Base-by-base conservation (phyloP, 208 protist species). In the Trypanosoma melophagium region DNA sequence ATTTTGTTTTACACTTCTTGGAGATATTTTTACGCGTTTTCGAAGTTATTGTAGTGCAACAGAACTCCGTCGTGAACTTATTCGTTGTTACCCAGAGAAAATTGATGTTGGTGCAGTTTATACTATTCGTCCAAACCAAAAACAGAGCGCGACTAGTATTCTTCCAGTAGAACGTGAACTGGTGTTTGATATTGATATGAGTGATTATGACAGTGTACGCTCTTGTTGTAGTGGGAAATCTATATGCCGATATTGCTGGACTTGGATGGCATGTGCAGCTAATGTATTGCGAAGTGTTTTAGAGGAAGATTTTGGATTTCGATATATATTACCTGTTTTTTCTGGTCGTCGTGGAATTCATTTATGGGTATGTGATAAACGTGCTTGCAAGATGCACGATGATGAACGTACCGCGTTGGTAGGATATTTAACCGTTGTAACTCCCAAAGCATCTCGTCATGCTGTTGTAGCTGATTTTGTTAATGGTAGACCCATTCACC, bases 111-210 rank as follows among this genome's bases (percentile, higher is more conserved):
- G 91, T 13, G 91, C 89, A 3, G 89, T 96, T 38, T 96, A 94
- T 79, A 91, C 84, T 44, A 84, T 94, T 45, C 86, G 87, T 0
- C 89, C 88, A 0, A 94, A 84, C 67, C 84, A 94, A 60, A 96
- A 95, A 65, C 86, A 93, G 52, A 71, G 72, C 19, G 79, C 79
- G n/a, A 60, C 67, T n/a, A 86, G 93, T 61, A 79, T 93, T 38
- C 66, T 84, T 9, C 82, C 95, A 2, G 59, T 91, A 7, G 87
- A 98, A 77, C 96, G 96, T 16, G 98, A 99, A 78, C 86, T 99
- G 1, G 96, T 99, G 7, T 99, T 99, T 70, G 99, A 99, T 95
- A 99, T 99, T 74, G 99, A 99, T 84, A 98, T 99, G 84, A 98
- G 96, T 44, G 99, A 99, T 80, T 99, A 99, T 85, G 97, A 99